Evolutionary conservation across 2,329 filamentous ascomycete species (phyloP).

Genomic region (Colletotrichum echinochloae): DNA sequence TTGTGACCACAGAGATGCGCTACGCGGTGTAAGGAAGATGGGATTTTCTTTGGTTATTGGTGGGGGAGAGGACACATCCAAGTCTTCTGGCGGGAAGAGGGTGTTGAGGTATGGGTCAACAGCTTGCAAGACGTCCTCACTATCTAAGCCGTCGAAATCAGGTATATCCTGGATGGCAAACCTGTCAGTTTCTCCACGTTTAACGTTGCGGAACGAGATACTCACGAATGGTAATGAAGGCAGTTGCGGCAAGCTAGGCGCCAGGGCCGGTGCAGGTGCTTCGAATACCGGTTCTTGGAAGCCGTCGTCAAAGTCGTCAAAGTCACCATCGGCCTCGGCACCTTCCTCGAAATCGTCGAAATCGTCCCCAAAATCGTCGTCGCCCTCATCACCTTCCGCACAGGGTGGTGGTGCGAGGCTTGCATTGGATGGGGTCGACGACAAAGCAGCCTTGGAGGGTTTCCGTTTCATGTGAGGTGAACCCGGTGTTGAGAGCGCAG

Average conservation of each 20-base stretch:
- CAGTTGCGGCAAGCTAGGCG: conserved; percentile 50
- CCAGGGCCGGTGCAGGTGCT: conserved; percentile 46
- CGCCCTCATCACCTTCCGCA: conserved; percentile 47
- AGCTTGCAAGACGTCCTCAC: conserved; percentile 70
- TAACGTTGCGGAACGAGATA: too few species aligned
- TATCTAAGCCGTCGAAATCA: conserved; percentile 72
- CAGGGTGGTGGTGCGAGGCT: conserved; percentile 34
- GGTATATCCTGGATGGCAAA: conserved; percentile 68
- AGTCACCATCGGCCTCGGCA: conserved; percentile 65
- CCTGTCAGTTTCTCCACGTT: conserved; percentile 43
- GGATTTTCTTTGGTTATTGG: conserved; percentile 67
- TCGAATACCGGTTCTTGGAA: conserved; percentile 69
- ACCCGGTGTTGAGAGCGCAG: conserved; percentile 45
- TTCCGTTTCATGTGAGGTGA: conserved; percentile 49
- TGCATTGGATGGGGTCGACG: conserved; percentile 23
- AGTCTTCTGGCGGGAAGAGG: conserved; percentile 71
- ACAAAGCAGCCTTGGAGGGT: conserved; percentile 46
- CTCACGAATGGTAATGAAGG: conserved; percentile 60
- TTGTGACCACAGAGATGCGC: conserved; percentile 94
- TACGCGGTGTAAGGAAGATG: conserved; percentile 86
- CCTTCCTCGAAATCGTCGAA: conserved; percentile 74
- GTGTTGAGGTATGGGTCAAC: conserved; percentile 75
- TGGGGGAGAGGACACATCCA: conserved; percentile 63
- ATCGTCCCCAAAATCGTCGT: conserved; percentile 65
- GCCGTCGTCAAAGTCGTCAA: conserved; percentile 79